Evolutionary conservation across 768 basidiomycete genomes (phyloP).

Genomic region (Pleurotus platypus): DNA sequence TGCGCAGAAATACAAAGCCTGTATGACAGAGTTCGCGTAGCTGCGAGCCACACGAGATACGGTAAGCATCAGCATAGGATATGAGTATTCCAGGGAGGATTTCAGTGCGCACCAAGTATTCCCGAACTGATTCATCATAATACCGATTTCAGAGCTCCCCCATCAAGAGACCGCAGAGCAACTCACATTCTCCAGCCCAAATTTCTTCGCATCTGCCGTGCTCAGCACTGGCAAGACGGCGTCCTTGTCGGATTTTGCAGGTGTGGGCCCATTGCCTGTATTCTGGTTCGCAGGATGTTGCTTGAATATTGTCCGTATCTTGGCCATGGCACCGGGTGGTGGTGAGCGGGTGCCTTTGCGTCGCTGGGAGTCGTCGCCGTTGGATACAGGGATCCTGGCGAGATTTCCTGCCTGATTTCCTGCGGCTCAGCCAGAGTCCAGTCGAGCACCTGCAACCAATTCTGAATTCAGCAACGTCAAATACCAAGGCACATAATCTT

Average conservation of each 20-base stretch:
- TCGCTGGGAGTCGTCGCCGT: slow-evolving; percentile 8
- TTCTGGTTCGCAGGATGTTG: slow-evolving; percentile 20
- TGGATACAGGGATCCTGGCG: background rate
- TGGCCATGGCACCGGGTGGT: slow-evolving; percentile 16
- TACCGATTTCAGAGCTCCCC: slow-evolving; percentile 9
- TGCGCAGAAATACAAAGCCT: slow-evolving; percentile 92
- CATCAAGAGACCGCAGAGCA: background rate
- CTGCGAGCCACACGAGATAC: slow-evolving; percentile 34
- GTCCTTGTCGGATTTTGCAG: slow-evolving; percentile 22
- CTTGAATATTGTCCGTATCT: slow-evolving; percentile 9
- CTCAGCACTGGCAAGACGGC: slow-evolving; percentile 32
- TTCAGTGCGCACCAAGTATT: slow-evolving; percentile 77
- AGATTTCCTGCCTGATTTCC: background rate
- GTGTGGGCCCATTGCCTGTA: slow-evolving; percentile 13
- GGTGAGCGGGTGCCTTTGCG: slow-evolving; percentile 8
- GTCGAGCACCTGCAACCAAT: slow-evolving; percentile 4
- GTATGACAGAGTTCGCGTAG: slow-evolving; percentile 98
- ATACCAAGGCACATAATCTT: slow-evolving; percentile 9
- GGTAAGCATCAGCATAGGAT: background rate
- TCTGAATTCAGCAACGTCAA: slow-evolving; percentile 7
- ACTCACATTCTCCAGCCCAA: slow-evolving; percentile 96
- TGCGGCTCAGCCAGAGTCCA: slow-evolving; percentile 3
- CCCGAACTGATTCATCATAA: slow-evolving; percentile 64
- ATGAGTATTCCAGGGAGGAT: no score
- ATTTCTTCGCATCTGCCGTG: slow-evolving; percentile 78